phyloP scores from a whole-genome alignment of 768 basidiomycete species.

The Mycena galericulata region DNA sequence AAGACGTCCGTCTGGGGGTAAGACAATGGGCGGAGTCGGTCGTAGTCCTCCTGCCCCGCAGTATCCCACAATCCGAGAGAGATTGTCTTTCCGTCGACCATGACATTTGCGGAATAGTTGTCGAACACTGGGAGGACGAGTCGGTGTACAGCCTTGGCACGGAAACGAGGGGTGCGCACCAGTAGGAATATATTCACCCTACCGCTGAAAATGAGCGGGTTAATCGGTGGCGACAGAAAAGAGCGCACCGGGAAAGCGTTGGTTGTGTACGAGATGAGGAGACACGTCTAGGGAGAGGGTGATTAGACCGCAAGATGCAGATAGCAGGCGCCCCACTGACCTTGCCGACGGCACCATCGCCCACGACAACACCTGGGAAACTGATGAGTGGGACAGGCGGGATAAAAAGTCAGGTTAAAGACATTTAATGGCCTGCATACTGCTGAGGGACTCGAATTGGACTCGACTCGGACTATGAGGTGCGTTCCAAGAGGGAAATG shows the following conservation, averaged over 20 bases:
- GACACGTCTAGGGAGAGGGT: slow-evolving; percentile 80
- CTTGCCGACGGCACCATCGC: slow-evolving; percentile 99
- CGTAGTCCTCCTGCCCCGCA: slow-evolving; percentile 99
- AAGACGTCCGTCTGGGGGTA: slow-evolving; percentile 99
- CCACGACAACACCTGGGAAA: slow-evolving; percentile 91
- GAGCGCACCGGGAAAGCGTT: slow-evolving; percentile 92
- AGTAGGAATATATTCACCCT: slow-evolving; percentile 98
- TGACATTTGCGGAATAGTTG: slow-evolving; percentile 98
- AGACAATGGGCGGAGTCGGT: slow-evolving; percentile 95
- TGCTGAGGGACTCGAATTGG: slow-evolving; percentile 41
- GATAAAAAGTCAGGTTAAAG: slow-evolving; percentile 36
- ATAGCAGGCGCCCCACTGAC: slow-evolving; percentile 54
- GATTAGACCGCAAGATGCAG: slow-evolving; percentile 34
- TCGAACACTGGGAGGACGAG: slow-evolving; percentile 80
- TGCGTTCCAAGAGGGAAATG: slow-evolving; percentile 31
- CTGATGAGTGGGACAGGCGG: slow-evolving; percentile 45
- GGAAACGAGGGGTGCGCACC: slow-evolving; percentile 58
- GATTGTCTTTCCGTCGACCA: slow-evolving; percentile 99
- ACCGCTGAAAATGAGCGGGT: slow-evolving; percentile 35
- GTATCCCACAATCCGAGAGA: slow-evolving; percentile 99
- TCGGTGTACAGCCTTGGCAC: slow-evolving; percentile 27
- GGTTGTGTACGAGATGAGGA: slow-evolving; percentile 99
- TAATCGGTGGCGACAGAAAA: slow-evolving; percentile 19
- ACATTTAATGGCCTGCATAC: slow-evolving; percentile 96
- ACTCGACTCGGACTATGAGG: slow-evolving; percentile 15